Percentiles rank a stretch among this genome's conserved stretches.
Evolutionary conservation across 306 rosid species (phyloP).

Genomic region (Potentilla sterilis): DNA sequence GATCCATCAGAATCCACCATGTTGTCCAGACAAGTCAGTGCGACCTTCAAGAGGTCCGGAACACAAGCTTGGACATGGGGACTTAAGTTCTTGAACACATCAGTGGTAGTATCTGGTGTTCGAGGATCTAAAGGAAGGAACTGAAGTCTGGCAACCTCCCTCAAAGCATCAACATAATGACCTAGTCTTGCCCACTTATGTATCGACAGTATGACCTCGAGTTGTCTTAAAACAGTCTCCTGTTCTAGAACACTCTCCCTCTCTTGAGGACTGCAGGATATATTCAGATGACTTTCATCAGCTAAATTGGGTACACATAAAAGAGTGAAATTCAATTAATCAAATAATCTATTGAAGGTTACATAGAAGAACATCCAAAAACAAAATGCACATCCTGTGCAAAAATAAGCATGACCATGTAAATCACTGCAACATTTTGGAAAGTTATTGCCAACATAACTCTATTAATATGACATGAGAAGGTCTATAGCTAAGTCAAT

Average conservation of each 20-base stretch:
- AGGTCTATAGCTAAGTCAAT: neutral
- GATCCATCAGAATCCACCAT: slow-evolving; percentile 84
- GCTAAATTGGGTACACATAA: neutral
- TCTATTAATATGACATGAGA: neutral
- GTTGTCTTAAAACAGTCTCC: slow-evolving; percentile 87
- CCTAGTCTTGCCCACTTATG: slow-evolving; percentile 87
- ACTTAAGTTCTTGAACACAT: slow-evolving; percentile 71
- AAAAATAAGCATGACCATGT: neutral
- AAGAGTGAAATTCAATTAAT: neutral
- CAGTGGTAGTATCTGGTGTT: slow-evolving; percentile 58
- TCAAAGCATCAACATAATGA: slow-evolving; percentile 64
- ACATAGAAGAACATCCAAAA: neutral
- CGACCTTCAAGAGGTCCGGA: slow-evolving; percentile 86
- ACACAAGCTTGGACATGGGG: slow-evolving; percentile 91
- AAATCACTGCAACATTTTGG: neutral
- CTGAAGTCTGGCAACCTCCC: slow-evolving; percentile 90
- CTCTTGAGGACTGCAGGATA: slow-evolving; percentile 75
- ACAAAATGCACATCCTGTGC: neutral
- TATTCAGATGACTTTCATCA: slow-evolving; percentile 19
- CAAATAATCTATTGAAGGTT: neutral
- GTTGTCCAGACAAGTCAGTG: slow-evolving; percentile 86
- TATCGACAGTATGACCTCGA: slow-evolving; percentile 79
- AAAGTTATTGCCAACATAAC: neutral
- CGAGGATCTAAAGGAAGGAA: slow-evolving; percentile 93
- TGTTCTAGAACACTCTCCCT: slow-evolving; percentile 78